A percentile compares a stretch with the other conserved stretches of the same genome.
Evolutionary conservation across 169 alveolate genomes (phyloP).

Genomic region (Plasmodium billcollinsi): DNA sequence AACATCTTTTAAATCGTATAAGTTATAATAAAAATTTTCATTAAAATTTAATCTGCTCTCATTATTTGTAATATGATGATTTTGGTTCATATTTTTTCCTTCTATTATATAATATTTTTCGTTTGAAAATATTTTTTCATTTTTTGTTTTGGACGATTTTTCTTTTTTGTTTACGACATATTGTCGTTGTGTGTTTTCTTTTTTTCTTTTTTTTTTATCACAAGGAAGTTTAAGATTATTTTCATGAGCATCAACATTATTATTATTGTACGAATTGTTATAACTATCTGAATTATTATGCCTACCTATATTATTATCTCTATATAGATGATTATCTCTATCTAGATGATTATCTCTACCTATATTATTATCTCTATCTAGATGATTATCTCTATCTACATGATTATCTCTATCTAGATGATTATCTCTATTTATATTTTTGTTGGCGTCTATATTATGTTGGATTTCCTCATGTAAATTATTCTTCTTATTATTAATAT

Average conservation of each 20-base stretch:
- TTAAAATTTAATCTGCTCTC: slow-evolving; percentile 5
- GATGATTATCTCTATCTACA: not conserved
- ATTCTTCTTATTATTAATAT: not conserved
- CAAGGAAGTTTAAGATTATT: not conserved
- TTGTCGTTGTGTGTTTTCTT: not conserved
- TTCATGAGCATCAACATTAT: no score
- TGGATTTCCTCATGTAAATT: not conserved
- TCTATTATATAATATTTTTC: slow-evolving; percentile 26
- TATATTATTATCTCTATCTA: not conserved
- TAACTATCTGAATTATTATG: no score
- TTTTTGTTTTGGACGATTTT: not conserved
- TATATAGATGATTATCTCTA: no score
- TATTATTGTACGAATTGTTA: no score
- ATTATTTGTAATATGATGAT: not conserved
- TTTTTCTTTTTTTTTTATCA: not conserved
- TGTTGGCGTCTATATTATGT: not conserved
- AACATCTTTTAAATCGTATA: slow-evolving; percentile 28
- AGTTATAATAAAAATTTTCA: not conserved
- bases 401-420: not conserved
- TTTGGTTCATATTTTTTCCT: not conserved
- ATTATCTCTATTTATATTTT: not conserved
- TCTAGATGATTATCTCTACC: no score
- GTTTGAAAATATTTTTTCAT: slow-evolving; percentile 28
- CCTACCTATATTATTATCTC: no score
- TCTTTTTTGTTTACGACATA: not conserved